Percentiles rank a stretch among this genome's conserved stretches.
These are phyloP conservation scores for Lithospermum erythrorhizon DNA, from an alignment of 257 asterid species.

Conservation along the genomic window DNA sequence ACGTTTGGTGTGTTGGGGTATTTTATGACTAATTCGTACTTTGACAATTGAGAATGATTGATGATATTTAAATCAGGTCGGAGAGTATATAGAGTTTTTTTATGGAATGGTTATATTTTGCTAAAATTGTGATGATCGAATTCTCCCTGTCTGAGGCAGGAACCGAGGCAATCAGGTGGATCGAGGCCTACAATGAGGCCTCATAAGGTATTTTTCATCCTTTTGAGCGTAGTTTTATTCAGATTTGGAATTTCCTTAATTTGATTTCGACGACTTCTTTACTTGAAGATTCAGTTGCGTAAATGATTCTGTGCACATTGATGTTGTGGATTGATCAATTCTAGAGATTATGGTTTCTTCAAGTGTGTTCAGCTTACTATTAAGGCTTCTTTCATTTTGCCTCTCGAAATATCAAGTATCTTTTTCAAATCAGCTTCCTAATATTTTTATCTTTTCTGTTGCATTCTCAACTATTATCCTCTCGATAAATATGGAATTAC, in stretches of 20 bases:
- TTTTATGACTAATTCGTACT: background rate
- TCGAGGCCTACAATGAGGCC: slow-evolving; percentile 22
- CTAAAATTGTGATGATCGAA: background rate
- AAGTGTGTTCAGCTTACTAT: background rate
- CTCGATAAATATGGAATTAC: no score
- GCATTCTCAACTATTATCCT: no score
- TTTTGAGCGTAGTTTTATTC: background rate
- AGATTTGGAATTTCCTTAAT: background rate
- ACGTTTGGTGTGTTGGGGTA: background rate
- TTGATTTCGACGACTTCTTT: background rate
- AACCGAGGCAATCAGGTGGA: slow-evolving; percentile 26
- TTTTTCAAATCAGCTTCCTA: no score
- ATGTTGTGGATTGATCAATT: background rate
- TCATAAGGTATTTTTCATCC: slow-evolving; percentile 18
- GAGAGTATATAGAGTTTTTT: background rate
- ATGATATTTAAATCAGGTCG: no score
- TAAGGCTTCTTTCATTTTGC: no score
- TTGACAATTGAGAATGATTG: background rate
- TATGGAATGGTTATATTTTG: background rate
- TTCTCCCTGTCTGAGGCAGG: slow-evolving; percentile 20
- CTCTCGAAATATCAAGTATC: no score
- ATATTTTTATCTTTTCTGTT: no score
- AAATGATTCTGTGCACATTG: background rate
- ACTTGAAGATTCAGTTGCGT: background rate
- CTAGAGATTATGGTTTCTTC: background rate